Conservation (phyloP, 352 stramenopile species). For the Blastocystis sp. region DNA sequence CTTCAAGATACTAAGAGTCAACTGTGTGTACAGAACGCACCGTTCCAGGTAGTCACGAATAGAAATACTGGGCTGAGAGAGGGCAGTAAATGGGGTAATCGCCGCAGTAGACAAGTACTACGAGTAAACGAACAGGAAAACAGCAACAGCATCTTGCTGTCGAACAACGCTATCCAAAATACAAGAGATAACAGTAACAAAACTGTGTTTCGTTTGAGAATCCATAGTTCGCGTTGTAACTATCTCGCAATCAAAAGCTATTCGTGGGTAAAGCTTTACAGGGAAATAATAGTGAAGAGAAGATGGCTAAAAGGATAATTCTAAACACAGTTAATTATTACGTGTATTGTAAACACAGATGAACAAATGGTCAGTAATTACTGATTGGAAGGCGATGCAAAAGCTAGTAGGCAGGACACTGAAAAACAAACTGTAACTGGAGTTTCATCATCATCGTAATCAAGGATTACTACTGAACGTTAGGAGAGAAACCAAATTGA, state of each 20-base stretch:
- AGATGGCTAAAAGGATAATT: not conserved
- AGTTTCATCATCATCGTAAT: no score
- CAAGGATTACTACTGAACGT: no score
- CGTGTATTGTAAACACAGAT: not conserved
- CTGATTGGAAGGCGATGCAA: not conserved
- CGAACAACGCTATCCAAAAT: conserved; percentile 6
- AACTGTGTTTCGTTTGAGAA: conserved; percentile 7
- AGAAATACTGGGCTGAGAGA: not conserved
- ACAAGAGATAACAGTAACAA: conserved; percentile 22
- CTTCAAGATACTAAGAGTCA: not conserved
- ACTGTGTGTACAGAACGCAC: not conserved
- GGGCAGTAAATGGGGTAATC: conserved; percentile 27
- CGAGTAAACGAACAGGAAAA: not conserved
- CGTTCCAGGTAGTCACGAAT: conserved; percentile 12
- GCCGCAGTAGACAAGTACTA: not conserved
- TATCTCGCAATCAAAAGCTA: not conserved
- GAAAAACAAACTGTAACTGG: no score
- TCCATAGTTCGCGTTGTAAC: conserved; percentile 7
- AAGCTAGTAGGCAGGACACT: not conserved
- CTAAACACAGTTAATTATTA: not conserved
- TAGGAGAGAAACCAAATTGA: no score
- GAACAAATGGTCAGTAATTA: not conserved
- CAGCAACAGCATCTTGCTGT: conserved; percentile 8
- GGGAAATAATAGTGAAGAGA: not conserved
- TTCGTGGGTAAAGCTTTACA: not conserved